These are phyloP conservation scores for Xylariaceae sp. DNA, from an alignment of 2,329 filamentous ascomycete species.

Conservation along the genomic window DNA sequence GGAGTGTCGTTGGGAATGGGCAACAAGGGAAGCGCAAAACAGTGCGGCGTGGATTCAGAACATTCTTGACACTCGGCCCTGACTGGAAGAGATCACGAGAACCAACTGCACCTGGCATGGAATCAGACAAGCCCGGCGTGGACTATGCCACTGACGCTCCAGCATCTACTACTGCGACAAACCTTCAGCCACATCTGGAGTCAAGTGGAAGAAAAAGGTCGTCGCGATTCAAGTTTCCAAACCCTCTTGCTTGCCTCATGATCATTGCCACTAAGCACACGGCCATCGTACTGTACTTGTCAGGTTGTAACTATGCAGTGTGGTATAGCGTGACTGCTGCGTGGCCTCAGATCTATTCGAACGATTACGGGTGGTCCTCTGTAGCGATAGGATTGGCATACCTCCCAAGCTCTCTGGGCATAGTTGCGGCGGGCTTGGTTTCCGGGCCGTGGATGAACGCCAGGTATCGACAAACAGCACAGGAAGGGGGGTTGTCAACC, in stretches of 20 bases:
- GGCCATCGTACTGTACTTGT: slow-evolving; percentile 1
- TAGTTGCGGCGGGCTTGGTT: slow-evolving; percentile 1
- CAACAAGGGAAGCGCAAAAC: neutral
- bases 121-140: neutral
- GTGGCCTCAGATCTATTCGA: slow-evolving; percentile 5
- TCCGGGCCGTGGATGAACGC: slow-evolving; percentile 7
- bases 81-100: neutral
- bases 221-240: neutral
- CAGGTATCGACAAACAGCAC: slow-evolving; percentile 5
- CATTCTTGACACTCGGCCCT: neutral
- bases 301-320: slow-evolving; percentile 5
- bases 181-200: neutral
- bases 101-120: neutral
- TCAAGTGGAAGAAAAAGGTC: neutral
- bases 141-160: neutral
- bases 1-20: slow-evolving; percentile 2
- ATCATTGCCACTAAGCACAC: slow-evolving; percentile 5
- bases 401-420: slow-evolving; percentile 1
- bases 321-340: slow-evolving; percentile 5
- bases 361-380: slow-evolving; percentile 1
- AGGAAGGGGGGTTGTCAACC: neutral
- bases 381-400: slow-evolving; percentile 3
- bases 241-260: slow-evolving; percentile 2
- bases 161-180: neutral
- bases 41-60: neutral